Evolutionary conservation across 2,329 filamentous ascomycete species (phyloP).

Genomic region (Scorias spongiosa): DNA sequence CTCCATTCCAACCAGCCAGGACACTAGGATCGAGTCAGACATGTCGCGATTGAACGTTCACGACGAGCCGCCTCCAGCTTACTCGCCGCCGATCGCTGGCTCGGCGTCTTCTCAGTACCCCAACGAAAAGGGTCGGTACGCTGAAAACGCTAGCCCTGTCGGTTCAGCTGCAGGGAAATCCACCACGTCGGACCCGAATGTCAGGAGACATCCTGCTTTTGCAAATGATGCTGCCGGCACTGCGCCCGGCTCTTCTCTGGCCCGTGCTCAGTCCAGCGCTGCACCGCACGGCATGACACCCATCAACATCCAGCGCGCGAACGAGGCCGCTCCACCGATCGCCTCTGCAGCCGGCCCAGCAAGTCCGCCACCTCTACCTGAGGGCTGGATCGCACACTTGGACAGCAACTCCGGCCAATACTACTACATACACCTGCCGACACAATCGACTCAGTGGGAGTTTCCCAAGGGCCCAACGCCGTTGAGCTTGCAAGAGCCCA

Average conservation of each 20-base stretch:
- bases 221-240: slow-evolving; percentile 51
- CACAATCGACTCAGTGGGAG: slow-evolving; percentile 95
- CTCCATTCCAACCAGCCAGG: slow-evolving; percentile 21
- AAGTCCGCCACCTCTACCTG: slow-evolving; percentile 82
- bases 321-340: slow-evolving; percentile 18
- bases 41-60: slow-evolving; percentile 67
- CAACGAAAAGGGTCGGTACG: slow-evolving; percentile 55
- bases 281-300: slow-evolving; percentile 21
- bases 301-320: slow-evolving; percentile 25
- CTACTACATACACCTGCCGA: slow-evolving; percentile 94
- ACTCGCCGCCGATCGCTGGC: slow-evolving; percentile 41
- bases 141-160: slow-evolving; percentile 22
- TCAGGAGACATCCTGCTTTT: slow-evolving; percentile 68
- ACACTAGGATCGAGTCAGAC: slow-evolving; percentile 61
- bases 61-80: slow-evolving; percentile 85
- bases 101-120: slow-evolving; percentile 46
- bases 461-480: slow-evolving; percentile 93
- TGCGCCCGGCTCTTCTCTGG: slow-evolving; percentile 1
- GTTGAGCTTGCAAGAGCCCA: slow-evolving; percentile 66
- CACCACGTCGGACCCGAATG: slow-evolving; percentile 23
- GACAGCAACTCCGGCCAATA: slow-evolving; percentile 95
- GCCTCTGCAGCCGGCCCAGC: slow-evolving; percentile 44
- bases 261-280: slow-evolving; percentile 14
- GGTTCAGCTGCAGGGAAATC: slow-evolving; percentile 11
- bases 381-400: slow-evolving; percentile 95